Percentiles rank a stretch among this genome's conserved stretches.
Conservation (phyloP, 2,329 filamentous ascomycete species). For the Colletotrichum coccodes region DNA sequence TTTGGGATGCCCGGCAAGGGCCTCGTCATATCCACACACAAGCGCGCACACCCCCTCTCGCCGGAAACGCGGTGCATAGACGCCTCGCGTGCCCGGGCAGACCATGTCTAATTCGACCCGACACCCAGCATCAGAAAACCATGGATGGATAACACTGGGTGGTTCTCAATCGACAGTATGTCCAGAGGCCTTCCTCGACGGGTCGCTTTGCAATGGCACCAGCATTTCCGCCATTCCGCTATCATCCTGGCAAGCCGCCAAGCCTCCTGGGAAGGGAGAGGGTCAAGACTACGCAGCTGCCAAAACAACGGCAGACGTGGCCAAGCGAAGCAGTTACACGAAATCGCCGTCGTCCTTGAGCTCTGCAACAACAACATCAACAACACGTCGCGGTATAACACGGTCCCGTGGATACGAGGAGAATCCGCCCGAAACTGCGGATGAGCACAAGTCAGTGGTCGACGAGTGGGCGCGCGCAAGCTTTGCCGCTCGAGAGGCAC, state of each 20-base stretch:
- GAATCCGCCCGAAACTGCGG: background rate
- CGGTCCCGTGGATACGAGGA: background rate
- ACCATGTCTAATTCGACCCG: slow-evolving; percentile 12
- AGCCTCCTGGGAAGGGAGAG: background rate
- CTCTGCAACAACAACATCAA: background rate
- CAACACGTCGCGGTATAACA: no score
- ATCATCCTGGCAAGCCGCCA: slow-evolving; percentile 19
- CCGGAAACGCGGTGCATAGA: slow-evolving; percentile 12
- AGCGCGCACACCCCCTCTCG: background rate
- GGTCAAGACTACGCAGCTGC: slow-evolving; percentile 1
- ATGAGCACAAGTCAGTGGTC: background rate
- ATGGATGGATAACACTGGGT: background rate
- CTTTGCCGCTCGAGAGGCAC: background rate
- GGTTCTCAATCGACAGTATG: background rate
- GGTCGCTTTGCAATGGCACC: slow-evolving; percentile 16
- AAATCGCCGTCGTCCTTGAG: background rate
- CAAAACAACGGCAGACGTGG: background rate
- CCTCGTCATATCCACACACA: background rate
- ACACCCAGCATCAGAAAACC: slow-evolving; percentile 3
- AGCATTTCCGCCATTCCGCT: slow-evolving; percentile 31
- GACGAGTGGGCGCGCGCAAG: slow-evolving; percentile 1
- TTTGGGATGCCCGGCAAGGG: background rate
- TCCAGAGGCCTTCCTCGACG: background rate
- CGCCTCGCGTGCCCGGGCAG: background rate
- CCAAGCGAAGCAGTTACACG: background rate